A percentile compares a stretch with the other conserved stretches of the same genome.
Conservation (phyloP, 2,329 filamentous ascomycete genomes). For the Acrodontium crateriforme region DNA sequence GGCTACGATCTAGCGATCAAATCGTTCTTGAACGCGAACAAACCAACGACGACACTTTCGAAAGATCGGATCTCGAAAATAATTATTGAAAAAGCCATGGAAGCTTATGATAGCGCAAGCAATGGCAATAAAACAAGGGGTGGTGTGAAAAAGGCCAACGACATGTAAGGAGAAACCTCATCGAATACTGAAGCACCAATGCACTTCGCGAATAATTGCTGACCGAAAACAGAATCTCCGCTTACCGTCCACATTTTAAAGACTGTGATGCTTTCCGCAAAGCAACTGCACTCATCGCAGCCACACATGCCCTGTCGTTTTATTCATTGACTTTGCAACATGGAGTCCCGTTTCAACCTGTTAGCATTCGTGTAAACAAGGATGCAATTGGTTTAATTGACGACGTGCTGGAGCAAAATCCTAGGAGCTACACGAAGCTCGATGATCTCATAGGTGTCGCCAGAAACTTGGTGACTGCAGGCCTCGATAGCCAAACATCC, state of each 20-base stretch:
- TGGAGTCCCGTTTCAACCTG: constrained; percentile 65
- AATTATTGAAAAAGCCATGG: constrained; percentile 51
- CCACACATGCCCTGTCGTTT: constrained; percentile 61
- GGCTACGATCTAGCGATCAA: constrained; percentile 45
- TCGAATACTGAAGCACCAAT: too few species aligned
- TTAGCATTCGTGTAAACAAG: constrained; percentile 60
- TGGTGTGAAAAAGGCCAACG: constrained; percentile 61
- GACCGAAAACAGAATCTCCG: constrained; percentile 50
- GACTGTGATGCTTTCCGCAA: constrained; percentile 39
- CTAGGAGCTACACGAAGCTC: constrained; percentile 57
- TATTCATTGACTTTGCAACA: constrained; percentile 69
- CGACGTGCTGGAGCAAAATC: constrained; percentile 64
- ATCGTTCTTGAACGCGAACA: constrained; percentile 46
- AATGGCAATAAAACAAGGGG: constrained; percentile 67
- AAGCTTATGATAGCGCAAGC: constrained; percentile 66
- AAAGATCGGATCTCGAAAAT: constrained; percentile 39
- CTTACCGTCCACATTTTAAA: constrained; percentile 47
- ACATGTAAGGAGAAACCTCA: constrained; percentile 61
- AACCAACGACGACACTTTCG: constrained; percentile 34
- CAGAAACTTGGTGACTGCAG: constrained; percentile 48
- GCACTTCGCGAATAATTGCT: too few species aligned
- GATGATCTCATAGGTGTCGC: constrained; percentile 61
- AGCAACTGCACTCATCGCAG: constrained; percentile 51
- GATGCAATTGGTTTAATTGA: constrained; percentile 62
- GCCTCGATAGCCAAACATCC: constrained; percentile 13